A percentile compares a stretch with the other conserved stretches of the same genome.
Conservation (phyloP, 2,329 filamentous ascomycete species). For the Mollisia scopiformis region DNA sequence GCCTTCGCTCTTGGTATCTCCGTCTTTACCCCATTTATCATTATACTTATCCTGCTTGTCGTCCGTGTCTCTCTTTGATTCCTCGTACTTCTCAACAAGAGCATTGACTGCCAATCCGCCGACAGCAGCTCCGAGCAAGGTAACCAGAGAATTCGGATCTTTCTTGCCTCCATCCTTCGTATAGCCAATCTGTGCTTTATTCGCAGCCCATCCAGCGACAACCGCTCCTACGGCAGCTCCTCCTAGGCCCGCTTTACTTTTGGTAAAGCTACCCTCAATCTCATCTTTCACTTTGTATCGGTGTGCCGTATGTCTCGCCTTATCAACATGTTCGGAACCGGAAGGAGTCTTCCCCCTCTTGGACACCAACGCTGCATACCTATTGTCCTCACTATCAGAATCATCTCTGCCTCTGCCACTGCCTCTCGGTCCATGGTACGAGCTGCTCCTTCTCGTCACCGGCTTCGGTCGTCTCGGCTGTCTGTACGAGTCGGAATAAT, state of each 20-base stretch:
- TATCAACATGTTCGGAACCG: conserved; percentile 11
- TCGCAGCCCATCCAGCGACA: conserved; percentile 31
- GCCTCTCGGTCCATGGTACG: conserved; percentile 19
- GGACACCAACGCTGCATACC: background rate
- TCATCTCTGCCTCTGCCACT: conserved; percentile 3
- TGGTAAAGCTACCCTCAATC: conserved; percentile 24
- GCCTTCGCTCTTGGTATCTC: background rate
- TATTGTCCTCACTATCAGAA: conserved; percentile 4
- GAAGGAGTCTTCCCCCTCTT: conserved; percentile 1
- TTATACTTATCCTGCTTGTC: conserved; percentile 23
- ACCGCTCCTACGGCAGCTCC: conserved; percentile 29
- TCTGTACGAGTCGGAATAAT: conserved; percentile 16
- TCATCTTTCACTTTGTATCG: conserved; percentile 30
- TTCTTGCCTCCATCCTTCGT: conserved; percentile 18
- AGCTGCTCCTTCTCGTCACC: conserved; percentile 17
- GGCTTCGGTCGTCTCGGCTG: conserved; percentile 7
- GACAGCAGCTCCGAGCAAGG: conserved; percentile 30
- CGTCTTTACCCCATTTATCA: conserved; percentile 12
- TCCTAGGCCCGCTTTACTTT: conserved; percentile 21
- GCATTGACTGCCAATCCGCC: conserved; percentile 32
- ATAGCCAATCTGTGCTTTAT: conserved; percentile 26
- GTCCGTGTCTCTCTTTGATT: conserved; percentile 18
- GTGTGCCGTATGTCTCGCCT: conserved; percentile 17
- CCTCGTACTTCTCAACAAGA: conserved; percentile 29
- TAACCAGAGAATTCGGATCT: conserved; percentile 22